Base-by-base conservation (phyloP, 495 filamentous ascomycete species). In the Barbatosphaeria neglecta region DNA sequence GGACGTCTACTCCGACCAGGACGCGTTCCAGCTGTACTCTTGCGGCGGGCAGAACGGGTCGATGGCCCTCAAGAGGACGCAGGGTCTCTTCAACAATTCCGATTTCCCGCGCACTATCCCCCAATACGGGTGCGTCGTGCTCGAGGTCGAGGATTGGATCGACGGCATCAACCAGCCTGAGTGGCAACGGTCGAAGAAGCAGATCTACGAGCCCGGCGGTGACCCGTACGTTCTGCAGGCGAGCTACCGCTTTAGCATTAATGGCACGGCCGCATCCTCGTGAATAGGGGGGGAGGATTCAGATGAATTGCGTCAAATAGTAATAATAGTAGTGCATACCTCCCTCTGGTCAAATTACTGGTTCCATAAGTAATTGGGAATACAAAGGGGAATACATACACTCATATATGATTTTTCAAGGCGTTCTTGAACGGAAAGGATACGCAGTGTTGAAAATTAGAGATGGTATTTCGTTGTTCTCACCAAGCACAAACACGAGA, bases 81-180 rank as follows among this genome's bases (percentile, higher is more conserved):
- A 85, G 52, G 84, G 85, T 7, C 43, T 70, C 8, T 45, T 50
- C 46, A 59, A 62, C 52, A 53, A 67, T 38, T 22, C 46, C 4
- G 50, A 58, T 9, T 65, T 69, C 49, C 65, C 67, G 22, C 55
- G 75, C 17, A 72, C 65, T 18, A 73, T 79, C 41, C 68, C 80
- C 42, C 65, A 86, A 64, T 82, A 82, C 56, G 84, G 84, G 22
- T 90, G 83, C 56, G 41, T 87, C 41, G 83, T 87, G 22, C 70
- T 89, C 52, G 76, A 79, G 53, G 75, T 78, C 20, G 64, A 81
- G 67, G 76, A 82, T 57, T 90, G 80, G 78, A 89, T 90, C 55
- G 85, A 87, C 56, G 84, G 68, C 19, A 86, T 90, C 64, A 89
- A 89, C 61, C 68, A 88, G 47, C 85, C 84, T 7, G 68, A 84